Percentiles rank a stretch among this genome's conserved stretches.
Evolutionary conservation across 805 yeast genomes (phyloP).

Genomic region (fission yeast (Schizosaccharomyces pombe)): DNA sequence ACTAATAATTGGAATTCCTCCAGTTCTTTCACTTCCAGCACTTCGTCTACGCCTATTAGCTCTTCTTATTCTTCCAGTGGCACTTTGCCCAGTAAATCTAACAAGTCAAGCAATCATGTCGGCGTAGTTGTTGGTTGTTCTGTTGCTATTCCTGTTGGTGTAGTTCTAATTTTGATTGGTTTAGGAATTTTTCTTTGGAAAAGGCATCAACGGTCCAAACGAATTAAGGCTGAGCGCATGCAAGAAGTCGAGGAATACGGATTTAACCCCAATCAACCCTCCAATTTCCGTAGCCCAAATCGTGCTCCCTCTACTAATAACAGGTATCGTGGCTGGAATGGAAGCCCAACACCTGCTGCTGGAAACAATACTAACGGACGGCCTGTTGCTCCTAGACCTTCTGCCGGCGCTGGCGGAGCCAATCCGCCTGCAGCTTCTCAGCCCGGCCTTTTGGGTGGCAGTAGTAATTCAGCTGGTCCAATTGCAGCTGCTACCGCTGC

Average conservation of each 20-base stretch:
- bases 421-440: not conserved
- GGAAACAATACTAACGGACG: not conserved
- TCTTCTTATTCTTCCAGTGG: not conserved
- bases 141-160: constrained; percentile 1
- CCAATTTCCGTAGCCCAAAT: constrained; percentile 1
- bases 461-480: not conserved
- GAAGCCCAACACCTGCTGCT: not conserved
- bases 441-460: not conserved
- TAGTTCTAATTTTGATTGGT: not conserved
- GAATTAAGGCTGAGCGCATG: not conserved
- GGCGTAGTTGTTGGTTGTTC: not conserved
- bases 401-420: not conserved
- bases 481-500: not conserved
- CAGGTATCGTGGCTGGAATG: not conserved
- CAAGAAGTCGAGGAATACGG: constrained; percentile 1
- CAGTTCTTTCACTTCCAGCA: not conserved
- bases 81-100: not conserved
- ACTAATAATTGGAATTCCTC: not conserved
- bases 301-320: not conserved
- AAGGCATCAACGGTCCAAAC: not conserved
- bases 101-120: not conserved
- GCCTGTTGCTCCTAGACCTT: not conserved
- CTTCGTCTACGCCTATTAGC: not conserved
- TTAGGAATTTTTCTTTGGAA: not conserved
- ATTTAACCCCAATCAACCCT: not conserved